Percentiles rank a stretch among this genome's conserved stretches.
phyloP scores from a whole-genome alignment of 495 filamentous ascomycete genomes.

The Tetracladium setigerum region DNA sequence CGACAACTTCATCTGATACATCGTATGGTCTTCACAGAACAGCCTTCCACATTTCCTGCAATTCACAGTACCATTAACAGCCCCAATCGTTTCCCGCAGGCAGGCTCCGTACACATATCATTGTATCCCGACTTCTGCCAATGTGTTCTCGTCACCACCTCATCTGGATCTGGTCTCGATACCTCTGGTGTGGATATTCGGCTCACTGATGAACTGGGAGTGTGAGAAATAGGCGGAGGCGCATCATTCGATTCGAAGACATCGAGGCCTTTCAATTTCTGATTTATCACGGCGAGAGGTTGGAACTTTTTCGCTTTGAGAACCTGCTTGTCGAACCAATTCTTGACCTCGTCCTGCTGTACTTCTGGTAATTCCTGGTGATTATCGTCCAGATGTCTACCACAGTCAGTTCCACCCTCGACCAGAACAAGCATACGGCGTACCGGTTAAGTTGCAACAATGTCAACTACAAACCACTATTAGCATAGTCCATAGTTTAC shows the following conservation, averaged over 20 bases:
- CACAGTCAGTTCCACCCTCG: slow-evolving; percentile 1
- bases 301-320: slow-evolving; percentile 94
- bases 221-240: slow-evolving; percentile 25
- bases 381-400: slow-evolving; percentile 83
- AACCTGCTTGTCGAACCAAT: slow-evolving; percentile 96
- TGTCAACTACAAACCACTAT: slow-evolving; percentile 53
- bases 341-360: slow-evolving; percentile 94
- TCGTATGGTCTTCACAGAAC: slow-evolving; percentile 97
- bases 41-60: slow-evolving; percentile 86
- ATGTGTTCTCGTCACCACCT: slow-evolving; percentile 77
- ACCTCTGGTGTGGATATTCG: slow-evolving; percentile 21
- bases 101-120: slow-evolving; percentile 80
- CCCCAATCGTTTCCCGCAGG: slow-evolving; percentile 72
- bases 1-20: slow-evolving; percentile 99
- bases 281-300: slow-evolving; percentile 82
- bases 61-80: slow-evolving; percentile 77
- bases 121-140: slow-evolving; percentile 73
- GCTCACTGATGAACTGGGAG: slow-evolving; percentile 20
- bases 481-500: slow-evolving; percentile 11
- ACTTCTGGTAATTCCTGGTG: slow-evolving; percentile 91
- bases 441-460: slow-evolving; percentile 88
- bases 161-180: slow-evolving; percentile 69
- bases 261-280: slow-evolving; percentile 94
- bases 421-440: background rate
- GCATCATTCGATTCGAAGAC: slow-evolving; percentile 94